Base-by-base conservation (phyloP, 2,329 filamentous ascomycete species). In the Thielaviopsis ethacetica region DNA sequence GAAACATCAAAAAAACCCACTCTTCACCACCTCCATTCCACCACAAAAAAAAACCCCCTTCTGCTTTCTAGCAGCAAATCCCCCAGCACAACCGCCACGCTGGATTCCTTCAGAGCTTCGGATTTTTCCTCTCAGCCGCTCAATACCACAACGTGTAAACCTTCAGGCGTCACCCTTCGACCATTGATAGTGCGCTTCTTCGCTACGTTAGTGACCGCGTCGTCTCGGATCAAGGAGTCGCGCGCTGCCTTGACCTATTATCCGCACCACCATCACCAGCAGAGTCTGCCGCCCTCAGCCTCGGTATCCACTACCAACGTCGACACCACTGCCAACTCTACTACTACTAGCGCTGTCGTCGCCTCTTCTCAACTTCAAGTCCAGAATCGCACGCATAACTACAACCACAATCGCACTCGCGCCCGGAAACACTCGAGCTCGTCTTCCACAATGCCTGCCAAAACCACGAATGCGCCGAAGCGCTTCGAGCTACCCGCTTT, bases 401-500 rank as follows among this genome's bases (percentile, higher is more conserved):
- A 34, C 17, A 47, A 15, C 17, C 34, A 49, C 21, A 21, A 13
- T n/a, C 5, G 38, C 38, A 17, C 38, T n/a, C 13, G 38, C 38
- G 13, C 38, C 38, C 38, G 13, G 5, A 17, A 15, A 15, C 12
- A n/a, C 38, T 44, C 38, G 15, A 15, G 38, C 38, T 44, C 38
- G 17, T n/a, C n/a, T 22, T 52, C 49, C 30, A 51, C 50, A n/a
- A 61, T 61, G 59, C 38, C 59, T n/a, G 50, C 53, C 24, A n/a
- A 24, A 7, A 58, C 51, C 27, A 56, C 59, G 19, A n/a, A 56
- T 53, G 59, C 56, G 41, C 41, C 58, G 15, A 62, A 62, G 57
- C 62, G 60, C 60, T 82, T 83, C 63, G 76, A 82, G 70, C 74
- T 83, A 60, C 80, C 80, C 9, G 75, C 73, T 53, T 73, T 83